phyloP scores from a whole-genome alignment of 192 early-diverging fungal genomes.

The Rhizoclosmatium sp. region DNA sequence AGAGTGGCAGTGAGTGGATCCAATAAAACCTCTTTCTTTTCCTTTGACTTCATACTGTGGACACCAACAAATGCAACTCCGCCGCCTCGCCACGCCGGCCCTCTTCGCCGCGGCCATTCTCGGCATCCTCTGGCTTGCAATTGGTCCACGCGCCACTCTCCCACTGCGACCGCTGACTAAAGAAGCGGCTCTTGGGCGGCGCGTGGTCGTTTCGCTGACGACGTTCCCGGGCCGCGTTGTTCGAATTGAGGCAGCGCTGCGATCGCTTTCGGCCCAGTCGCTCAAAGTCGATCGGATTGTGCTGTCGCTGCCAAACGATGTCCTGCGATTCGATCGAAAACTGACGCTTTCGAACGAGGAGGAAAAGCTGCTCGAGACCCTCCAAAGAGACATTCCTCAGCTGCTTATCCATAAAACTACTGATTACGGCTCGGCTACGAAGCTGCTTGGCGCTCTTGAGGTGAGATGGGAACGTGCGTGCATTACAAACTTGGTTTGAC shows the following conservation, averaged over 20 bases:
- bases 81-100: no score
- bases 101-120: no score
- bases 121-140: no score
- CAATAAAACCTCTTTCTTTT: no score
- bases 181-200: not conserved
- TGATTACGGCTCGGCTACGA: constrained; percentile 20
- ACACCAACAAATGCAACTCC: no score
- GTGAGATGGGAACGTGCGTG: not conserved
- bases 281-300: not conserved
- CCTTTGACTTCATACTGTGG: no score
- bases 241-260: not conserved
- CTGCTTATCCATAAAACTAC: not conserved
- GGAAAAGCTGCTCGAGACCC: not conserved
- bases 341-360: not conserved
- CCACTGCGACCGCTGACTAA: no score
- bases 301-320: not conserved
- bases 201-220: constrained; percentile 3
- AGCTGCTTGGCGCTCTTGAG: constrained; percentile 31
- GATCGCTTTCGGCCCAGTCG: not conserved
- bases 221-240: not conserved
- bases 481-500: not conserved
- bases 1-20: no score
- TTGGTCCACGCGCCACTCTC: no score
- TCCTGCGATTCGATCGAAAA: not conserved
- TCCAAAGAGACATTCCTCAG: not conserved